phyloP scores from a whole-genome alignment of 495 filamentous ascomycete genomes.

The Aspergillus haitiensis region DNA sequence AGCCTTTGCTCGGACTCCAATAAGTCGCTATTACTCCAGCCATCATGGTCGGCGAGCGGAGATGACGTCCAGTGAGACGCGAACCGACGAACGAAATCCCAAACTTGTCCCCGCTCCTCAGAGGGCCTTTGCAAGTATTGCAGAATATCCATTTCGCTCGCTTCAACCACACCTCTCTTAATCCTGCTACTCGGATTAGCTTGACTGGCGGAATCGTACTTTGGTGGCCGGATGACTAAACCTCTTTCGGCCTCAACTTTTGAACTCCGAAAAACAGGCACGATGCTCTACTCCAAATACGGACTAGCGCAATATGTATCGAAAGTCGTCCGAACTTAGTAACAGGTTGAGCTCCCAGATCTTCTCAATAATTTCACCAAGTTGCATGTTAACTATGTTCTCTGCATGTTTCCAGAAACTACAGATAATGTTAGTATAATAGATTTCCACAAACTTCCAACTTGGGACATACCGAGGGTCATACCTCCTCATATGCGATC shows the following conservation, averaged over 20 bases:
- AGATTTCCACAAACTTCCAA: too few relatives aligned
- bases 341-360: too few relatives aligned
- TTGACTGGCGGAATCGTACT: neutral
- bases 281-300: too few relatives aligned
- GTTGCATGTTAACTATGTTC: too few relatives aligned
- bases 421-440: too few relatives aligned
- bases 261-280: neutral
- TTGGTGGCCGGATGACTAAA: slow-evolving; percentile 1
- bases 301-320: too few relatives aligned
- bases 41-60: neutral
- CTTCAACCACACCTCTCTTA: neutral
- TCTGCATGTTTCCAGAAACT: too few relatives aligned
- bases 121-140: neutral
- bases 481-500: too few relatives aligned
- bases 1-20: neutral
- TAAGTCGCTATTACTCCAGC: neutral
- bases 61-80: neutral
- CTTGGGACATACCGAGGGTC: too few relatives aligned
- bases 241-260: neutral
- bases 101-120: neutral
- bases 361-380: too few relatives aligned
- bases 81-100: neutral
- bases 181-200: neutral
- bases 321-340: too few relatives aligned
- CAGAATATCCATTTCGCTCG: neutral